phyloP scores from a whole-genome alignment of 352 stramenopile species.

The Bremia lactucae region DNA sequence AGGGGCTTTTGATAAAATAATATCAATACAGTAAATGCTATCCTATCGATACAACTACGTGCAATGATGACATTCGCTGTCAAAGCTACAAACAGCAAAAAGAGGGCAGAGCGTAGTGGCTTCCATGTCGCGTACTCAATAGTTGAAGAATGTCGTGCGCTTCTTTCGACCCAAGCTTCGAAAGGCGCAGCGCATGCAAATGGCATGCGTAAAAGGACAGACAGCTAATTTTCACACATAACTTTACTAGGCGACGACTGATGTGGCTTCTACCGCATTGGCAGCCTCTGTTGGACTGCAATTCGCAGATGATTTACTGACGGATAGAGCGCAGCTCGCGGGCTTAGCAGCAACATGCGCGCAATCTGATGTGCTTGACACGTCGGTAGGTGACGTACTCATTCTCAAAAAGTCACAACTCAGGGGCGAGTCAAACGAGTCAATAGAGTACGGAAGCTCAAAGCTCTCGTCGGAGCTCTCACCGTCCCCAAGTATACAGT shows the following conservation, averaged over 20 bases:
- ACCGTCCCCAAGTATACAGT: conserved; percentile 61
- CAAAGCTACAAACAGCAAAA: conserved; percentile 23
- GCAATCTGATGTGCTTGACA: conserved; percentile 35
- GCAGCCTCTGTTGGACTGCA: conserved; percentile 10
- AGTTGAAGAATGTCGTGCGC: conserved; percentile 15
- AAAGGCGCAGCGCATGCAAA: conserved; percentile 17
- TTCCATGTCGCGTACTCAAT: too few relatives aligned
- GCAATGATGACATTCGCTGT: conserved; percentile 22
- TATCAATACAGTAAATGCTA: conserved; percentile 22
- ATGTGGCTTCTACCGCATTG: conserved; percentile 8
- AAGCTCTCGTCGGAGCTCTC: conserved; percentile 39
- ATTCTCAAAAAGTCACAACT: conserved; percentile 44
- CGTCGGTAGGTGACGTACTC: conserved; percentile 56
- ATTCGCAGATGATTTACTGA: conserved; percentile 1
- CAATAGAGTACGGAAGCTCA: conserved; percentile 50
- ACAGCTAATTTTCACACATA: conserved; percentile 2
- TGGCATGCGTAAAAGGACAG: conserved; percentile 14
- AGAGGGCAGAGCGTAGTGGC: too few relatives aligned
- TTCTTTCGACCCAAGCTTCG: conserved; percentile 11
- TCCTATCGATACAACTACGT: conserved; percentile 22
- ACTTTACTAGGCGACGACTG: conserved; percentile 19
- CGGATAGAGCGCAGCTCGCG: conserved; percentile 16
- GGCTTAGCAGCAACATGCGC: conserved; percentile 31
- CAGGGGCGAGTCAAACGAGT: conserved; percentile 44
- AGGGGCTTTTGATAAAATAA: conserved; percentile 18